phyloP scores from a whole-genome alignment of 257 asterid genomes.

The Craterostigma plantagineum region DNA sequence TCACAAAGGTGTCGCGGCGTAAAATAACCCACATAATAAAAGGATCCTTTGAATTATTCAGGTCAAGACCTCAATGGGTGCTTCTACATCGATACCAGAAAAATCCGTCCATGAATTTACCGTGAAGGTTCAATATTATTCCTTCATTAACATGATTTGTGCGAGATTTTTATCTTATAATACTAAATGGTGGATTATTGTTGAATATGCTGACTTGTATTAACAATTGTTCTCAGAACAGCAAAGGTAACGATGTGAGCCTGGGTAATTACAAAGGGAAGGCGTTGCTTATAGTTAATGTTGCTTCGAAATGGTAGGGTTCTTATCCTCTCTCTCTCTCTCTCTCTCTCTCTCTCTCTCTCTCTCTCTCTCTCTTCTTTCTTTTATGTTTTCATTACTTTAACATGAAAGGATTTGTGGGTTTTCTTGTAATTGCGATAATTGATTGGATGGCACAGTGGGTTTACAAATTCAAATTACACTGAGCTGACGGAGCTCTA shows the following conservation, averaged over 20 bases:
- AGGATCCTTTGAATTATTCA: not conserved
- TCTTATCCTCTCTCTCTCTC: too few species aligned
- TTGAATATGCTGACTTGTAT: not conserved
- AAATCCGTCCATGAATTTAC: slow-evolving; percentile 61
- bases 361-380: not conserved
- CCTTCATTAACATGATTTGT: not conserved
- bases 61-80: slow-evolving; percentile 27
- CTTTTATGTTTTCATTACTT: not conserved
- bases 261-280: slow-evolving; percentile 53
- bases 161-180: not conserved
- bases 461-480: slow-evolving; percentile 56
- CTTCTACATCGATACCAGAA: slow-evolving; percentile 26
- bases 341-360: too few species aligned
- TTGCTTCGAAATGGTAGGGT: slow-evolving; percentile 92
- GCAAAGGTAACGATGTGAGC: slow-evolving; percentile 49
- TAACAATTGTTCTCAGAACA: slow-evolving; percentile 26
- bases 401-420: not conserved
- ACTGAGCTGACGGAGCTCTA: slow-evolving; percentile 57
- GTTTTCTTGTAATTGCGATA: slow-evolving; percentile 2
- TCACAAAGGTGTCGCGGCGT: not conserved
- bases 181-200: not conserved
- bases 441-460: slow-evolving; percentile 34
- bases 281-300: slow-evolving; percentile 81
- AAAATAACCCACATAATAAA: not conserved
- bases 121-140: slow-evolving; percentile 36